Base-by-base conservation (phyloP, 2,329 filamentous ascomycete genomes). In the Didymella segeticola region DNA sequence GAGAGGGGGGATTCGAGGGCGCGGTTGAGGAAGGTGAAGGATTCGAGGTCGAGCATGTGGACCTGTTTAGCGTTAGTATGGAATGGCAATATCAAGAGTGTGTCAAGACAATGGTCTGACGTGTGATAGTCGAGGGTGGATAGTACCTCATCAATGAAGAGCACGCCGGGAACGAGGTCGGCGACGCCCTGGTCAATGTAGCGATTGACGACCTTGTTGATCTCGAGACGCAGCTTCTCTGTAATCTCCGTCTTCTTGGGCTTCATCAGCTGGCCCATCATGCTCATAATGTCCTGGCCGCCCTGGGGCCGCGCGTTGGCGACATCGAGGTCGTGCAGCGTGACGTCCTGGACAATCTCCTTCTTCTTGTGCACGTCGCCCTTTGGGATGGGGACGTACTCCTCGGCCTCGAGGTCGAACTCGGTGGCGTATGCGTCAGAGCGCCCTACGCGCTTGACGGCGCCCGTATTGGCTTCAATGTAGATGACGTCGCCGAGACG, bases 191-290 rank as follows among this genome's bases (percentile, higher is more conserved):
- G 93, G 74, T 98, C 95, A 66, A 99, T 99, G 78, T 98, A 99
- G 77, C 93, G 92, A 83, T 92, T 96, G 64, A 99, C 95, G 25
- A 99, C 93, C 80, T 98, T 98, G 85, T 99, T 97, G 80, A 99
- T 98, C 80, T 99, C 95, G 50, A 86, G 82, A 56, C 95, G 86
- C 70, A 99, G 81, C 81, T 99, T 99, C 78, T 99, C 95, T 25
- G 95, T 99, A 71, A 99, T 98, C 76, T 99, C 95, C 5, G 95
- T 99, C 87, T 97, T 97, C 82, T 96, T 96, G 58, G 95, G 95
- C 84, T 98, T 98, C 92, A 98, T 97, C 71, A 99, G 80, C 78
- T 99, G 95, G 68, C 95, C 95, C 93, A 99, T 98, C 95, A 99
- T 98, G 80, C 93, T 97, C 93, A 99, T 98, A 63, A 99, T 96